phyloP scores from a whole-genome alignment of 1,284 basidiomycete species.

The Cutaneotrichosporon sp. region DNA sequence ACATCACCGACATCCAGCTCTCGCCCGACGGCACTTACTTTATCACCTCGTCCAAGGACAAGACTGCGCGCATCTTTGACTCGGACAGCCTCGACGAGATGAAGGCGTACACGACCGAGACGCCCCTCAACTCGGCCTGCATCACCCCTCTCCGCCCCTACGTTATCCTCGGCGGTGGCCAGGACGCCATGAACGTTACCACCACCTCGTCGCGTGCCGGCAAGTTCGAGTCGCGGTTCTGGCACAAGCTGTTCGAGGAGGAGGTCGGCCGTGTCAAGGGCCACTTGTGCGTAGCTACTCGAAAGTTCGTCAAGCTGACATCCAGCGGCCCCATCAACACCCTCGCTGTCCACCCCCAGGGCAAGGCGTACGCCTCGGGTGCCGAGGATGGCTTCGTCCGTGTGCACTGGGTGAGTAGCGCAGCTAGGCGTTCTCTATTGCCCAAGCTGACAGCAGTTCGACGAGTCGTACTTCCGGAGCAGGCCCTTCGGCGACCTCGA shows the following conservation, averaged over 20 bases:
- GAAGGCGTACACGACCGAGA: constrained; percentile 92
- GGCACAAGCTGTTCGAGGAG: constrained; percentile 98
- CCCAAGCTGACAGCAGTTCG: constrained; percentile 61
- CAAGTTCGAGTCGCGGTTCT: constrained; percentile 98
- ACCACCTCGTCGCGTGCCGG: constrained; percentile 91
- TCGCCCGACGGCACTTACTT: constrained; percentile 91
- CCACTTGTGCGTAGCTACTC: constrained; percentile 59
- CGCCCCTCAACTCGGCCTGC: constrained; percentile 92
- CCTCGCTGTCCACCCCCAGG: constrained; percentile 90
- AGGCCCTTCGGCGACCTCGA: constrained; percentile 88
- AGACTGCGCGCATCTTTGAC: constrained; percentile 89
- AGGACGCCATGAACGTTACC: constrained; percentile 97
- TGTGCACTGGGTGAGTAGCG: constrained; percentile 63
- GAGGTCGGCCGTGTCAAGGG: constrained; percentile 96
- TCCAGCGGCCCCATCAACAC: constrained; percentile 88
- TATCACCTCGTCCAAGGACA: constrained; percentile 95
- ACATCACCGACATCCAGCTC: constrained; percentile 90
- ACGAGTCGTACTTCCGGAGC: constrained; percentile 85
- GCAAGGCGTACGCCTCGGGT: constrained; percentile 88
- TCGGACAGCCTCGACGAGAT: constrained; percentile 84
- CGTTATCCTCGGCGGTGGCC: constrained; percentile 91
- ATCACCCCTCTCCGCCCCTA: constrained; percentile 84
- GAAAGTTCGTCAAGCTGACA: neutral
- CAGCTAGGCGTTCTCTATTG: neutral
- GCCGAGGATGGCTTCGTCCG: constrained; percentile 96